These are phyloP conservation scores for Urtica urens DNA, from an alignment of 306 rosid genomes.

Conservation along the genomic window DNA sequence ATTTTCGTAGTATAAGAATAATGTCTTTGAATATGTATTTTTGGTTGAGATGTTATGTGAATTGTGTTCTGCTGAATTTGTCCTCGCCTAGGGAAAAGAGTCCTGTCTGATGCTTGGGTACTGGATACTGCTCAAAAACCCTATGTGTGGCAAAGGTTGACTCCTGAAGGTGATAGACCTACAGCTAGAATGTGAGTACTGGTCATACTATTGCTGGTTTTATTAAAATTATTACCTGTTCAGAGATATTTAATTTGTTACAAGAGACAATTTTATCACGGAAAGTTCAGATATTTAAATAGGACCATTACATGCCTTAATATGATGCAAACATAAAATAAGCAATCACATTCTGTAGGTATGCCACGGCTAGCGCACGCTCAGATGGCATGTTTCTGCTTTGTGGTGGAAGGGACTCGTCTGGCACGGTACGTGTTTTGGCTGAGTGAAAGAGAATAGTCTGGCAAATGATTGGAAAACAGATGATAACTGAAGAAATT, in stretches of 20 bases:
- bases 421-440: slow-evolving; percentile 60
- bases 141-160: slow-evolving; percentile 80
- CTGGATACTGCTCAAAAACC: slow-evolving; percentile 98
- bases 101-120: slow-evolving; percentile 88
- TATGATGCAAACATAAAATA: no score
- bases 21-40: slow-evolving; percentile 1
- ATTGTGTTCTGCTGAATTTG: slow-evolving; percentile 8
- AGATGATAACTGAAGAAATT: no score
- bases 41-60: slow-evolving; percentile 11
- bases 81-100: slow-evolving; percentile 65
- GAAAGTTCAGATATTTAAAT: not conserved
- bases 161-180: slow-evolving; percentile 96
- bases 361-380: slow-evolving; percentile 97
- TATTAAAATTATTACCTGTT: no score
- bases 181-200: slow-evolving; percentile 92
- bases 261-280: no score
- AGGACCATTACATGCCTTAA: slow-evolving; percentile 3
- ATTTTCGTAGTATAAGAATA: no score
- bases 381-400: slow-evolving; percentile 99
- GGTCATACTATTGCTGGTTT: slow-evolving; percentile 14
- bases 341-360: slow-evolving; percentile 54
- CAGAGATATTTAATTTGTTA: no score
- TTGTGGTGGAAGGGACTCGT: slow-evolving; percentile 95
- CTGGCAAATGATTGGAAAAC: no score
- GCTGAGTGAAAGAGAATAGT: no score